phyloP scores from a whole-genome alignment of 164 flowering plant genomes.

The Pachysandra terminalis region DNA sequence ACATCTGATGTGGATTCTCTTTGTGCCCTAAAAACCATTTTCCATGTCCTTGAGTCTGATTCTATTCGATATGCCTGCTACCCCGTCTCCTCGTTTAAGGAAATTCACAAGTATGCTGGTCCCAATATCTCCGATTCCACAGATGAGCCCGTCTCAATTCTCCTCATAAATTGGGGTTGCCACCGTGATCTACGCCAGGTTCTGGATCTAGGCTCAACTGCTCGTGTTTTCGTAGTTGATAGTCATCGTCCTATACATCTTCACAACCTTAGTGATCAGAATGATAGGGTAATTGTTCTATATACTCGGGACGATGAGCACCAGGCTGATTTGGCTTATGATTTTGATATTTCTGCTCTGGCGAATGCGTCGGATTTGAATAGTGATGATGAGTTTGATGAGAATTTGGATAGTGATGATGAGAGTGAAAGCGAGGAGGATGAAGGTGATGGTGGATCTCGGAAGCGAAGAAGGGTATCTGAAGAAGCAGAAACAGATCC shows the following conservation, averaged over 20 bases:
- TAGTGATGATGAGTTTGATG: constrained; percentile 62
- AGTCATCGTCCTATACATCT: constrained; percentile 90
- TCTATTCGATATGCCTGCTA: constrained; percentile 74
- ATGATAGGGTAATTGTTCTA: constrained; percentile 66
- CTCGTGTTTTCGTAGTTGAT: constrained; percentile 79
- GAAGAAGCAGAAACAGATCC: constrained; percentile 45
- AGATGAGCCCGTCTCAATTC: constrained; percentile 49
- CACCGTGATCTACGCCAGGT: constrained; percentile 66
- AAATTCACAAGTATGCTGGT: constrained; percentile 63
- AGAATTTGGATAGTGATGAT: constrained; percentile 37
- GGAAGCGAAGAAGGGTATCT: constrained; percentile 52
- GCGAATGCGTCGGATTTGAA: constrained; percentile 61
- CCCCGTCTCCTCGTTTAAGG: constrained; percentile 79
- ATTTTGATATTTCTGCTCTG: constrained; percentile 67
- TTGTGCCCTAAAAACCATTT: constrained; percentile 68
- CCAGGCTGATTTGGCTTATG: constrained; percentile 77
- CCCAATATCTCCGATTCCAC: constrained; percentile 32
- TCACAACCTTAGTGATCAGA: constrained; percentile 67
- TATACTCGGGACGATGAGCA: constrained; percentile 75
- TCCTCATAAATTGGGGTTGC: constrained; percentile 90
- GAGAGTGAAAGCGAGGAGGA: constrained; percentile 58
- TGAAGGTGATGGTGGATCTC: constrained; percentile 27
- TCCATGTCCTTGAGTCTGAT: constrained; percentile 72
- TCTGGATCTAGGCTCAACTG: constrained; percentile 48
- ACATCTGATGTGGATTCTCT: constrained; percentile 87